Evolutionary conservation across 768 basidiomycete genomes (phyloP), one percentile per base, ranked within the genome.

Genomic region (Trametes gibbosa): DNA sequence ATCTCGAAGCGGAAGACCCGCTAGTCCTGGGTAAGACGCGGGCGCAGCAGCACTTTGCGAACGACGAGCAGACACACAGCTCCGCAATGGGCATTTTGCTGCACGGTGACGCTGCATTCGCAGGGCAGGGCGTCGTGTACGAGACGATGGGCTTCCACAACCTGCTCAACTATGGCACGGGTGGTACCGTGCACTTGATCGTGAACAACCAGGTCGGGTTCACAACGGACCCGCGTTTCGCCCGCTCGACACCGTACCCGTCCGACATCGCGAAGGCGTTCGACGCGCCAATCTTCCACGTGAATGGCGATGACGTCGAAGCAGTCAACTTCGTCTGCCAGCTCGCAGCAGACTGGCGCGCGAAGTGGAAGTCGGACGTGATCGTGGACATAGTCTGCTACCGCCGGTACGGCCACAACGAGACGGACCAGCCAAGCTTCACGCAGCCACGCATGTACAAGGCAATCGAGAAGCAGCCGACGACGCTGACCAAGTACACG

Each of bases 161-260:
- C 69, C 83, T 99, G 49, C 94, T 94, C 23, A 87, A 83, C 76
- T 99, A 98, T 72, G 95, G 95, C 41, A 98, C 95, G 13, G 97
- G 96, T 58, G 96, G 96, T 50, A 98, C 96, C 50, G 92, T 99
- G 66, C 96, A 99, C 72, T 79, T 99, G 58, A 96, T 98, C 67
- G 93, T 98, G 66, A 98, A 98, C 81, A 98, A 98, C 76, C 96
- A 98, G 72, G 95, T 98, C 61, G 96, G 96, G 58, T 99, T 99
- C 79, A 99, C 96, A 50, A 99, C 96, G 29, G 95, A 98, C 70
- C 96, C 96, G 46, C 88, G 95, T 59, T 97, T 98, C 77, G 80
- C 96, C 46, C 95, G 96, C 59, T 98, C 96, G 17, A 99, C 97
- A 4, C 92, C 97, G 51, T 98, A 99, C 76, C 91, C 91, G 16